phyloP scores from a whole-genome alignment of 1,284 basidiomycete genomes.

The Pseudozyma sp. region DNA sequence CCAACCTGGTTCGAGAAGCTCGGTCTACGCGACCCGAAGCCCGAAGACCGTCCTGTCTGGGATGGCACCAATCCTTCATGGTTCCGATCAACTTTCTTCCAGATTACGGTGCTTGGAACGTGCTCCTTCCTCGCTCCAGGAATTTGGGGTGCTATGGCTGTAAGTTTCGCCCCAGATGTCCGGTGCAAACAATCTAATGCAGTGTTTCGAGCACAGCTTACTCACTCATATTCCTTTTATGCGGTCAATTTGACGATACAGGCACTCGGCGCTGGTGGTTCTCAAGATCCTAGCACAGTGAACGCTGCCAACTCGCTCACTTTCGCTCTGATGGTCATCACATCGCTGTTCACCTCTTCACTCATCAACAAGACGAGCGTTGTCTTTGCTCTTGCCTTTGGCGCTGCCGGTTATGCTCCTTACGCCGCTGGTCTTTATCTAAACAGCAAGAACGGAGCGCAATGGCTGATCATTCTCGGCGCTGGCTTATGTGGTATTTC shows the following conservation, averaged over 20 bases:
- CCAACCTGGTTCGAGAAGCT: conserved; percentile 26
- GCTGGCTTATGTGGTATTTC: conserved; percentile 68
- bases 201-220: no score
- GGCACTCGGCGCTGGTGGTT: conserved; percentile 67
- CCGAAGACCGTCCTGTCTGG: conserved; percentile 35
- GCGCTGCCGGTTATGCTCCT: conserved; percentile 63
- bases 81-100: conserved; percentile 56
- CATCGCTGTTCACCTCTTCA: conserved; percentile 52
- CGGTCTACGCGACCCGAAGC: conserved; percentile 41
- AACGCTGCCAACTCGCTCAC: conserved; percentile 69
- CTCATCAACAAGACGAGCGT: conserved; percentile 60
- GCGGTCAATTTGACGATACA: background rate
- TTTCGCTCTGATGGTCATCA: conserved; percentile 69
- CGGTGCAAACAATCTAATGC: no score
- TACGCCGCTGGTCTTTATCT: conserved; percentile 68
- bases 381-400: conserved; percentile 64
- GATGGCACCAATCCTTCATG: conserved; percentile 34
- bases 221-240: background rate
- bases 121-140: conserved; percentile 69
- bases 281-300: conserved; percentile 58
- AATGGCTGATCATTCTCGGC: conserved; percentile 69
- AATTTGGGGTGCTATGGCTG: conserved; percentile 66
- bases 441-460: conserved; percentile 53
- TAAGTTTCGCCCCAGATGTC: no score
- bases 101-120: conserved; percentile 67